These are phyloP conservation scores for Hymenoscyphus fructigenus DNA, from an alignment of 2,329 filamentous ascomycete genomes.

Conservation along the genomic window DNA sequence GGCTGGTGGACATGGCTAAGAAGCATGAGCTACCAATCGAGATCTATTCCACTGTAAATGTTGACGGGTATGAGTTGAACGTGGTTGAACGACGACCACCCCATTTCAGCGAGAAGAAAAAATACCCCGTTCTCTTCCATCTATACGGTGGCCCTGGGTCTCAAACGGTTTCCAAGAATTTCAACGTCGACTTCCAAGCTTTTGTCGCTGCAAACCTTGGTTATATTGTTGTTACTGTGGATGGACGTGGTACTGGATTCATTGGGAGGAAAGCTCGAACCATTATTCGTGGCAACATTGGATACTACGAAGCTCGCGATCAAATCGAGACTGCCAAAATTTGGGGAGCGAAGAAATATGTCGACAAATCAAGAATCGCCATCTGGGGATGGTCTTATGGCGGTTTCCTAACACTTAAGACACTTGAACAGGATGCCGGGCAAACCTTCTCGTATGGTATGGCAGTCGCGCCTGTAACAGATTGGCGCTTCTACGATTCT, in stretches of 20 bases:
- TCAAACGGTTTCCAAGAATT: conserved; percentile 79
- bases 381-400: conserved; percentile 99
- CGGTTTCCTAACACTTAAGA: conserved; percentile 93
- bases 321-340: conserved; percentile 88
- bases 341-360: conserved; percentile 78
- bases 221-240: conserved; percentile 92
- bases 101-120: conserved; percentile 78
- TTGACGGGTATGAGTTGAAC: conserved; percentile 73
- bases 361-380: conserved; percentile 77
- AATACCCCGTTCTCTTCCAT: conserved; percentile 92
- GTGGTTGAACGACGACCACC: conserved; percentile 84
- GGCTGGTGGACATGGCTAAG: conserved; percentile 66
- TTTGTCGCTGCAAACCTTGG: conserved; percentile 83
- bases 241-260: conserved; percentile 89
- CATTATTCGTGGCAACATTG: conserved; percentile 78
- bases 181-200: conserved; percentile 83
- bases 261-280: conserved; percentile 82
- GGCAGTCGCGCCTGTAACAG: conserved; percentile 97
- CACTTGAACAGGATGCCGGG: conserved; percentile 86
- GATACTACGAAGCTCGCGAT: conserved; percentile 80
- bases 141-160: conserved; percentile 95
- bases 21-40: conserved; percentile 80
- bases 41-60: conserved; percentile 79
- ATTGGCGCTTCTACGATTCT: conserved; percentile 94
- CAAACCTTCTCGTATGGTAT: conserved; percentile 93